phyloP scores from a whole-genome alignment of 2,329 filamentous ascomycete species.

The Cladophialophora exuberans region DNA sequence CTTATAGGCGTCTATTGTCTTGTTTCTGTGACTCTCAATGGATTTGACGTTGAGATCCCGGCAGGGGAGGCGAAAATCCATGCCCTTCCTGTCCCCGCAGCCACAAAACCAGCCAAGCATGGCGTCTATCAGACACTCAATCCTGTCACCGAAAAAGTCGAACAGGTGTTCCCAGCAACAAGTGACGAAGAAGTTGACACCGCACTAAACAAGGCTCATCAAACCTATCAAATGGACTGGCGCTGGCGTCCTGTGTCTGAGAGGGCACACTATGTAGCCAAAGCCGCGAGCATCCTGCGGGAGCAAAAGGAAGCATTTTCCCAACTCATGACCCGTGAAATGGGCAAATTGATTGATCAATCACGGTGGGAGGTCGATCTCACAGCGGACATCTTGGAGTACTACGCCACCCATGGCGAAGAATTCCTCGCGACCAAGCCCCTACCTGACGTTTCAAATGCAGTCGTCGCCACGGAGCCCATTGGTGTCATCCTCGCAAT shows the following conservation, averaged over 20 bases:
- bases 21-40: not conserved
- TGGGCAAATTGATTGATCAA: slow-evolving; percentile 2
- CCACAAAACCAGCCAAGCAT: not conserved
- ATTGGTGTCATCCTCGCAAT: slow-evolving; percentile 7
- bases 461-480: not conserved
- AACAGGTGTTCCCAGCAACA: slow-evolving; percentile 1
- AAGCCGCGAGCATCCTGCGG: slow-evolving; percentile 1
- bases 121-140: slow-evolving; percentile 7
- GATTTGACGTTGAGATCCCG: not conserved
- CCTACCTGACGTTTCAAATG: not conserved
- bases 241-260: not conserved
- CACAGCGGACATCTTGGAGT: slow-evolving; percentile 1
- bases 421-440: not conserved
- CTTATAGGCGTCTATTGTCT: not conserved
- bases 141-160: not conserved
- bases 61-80: no score
- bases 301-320: not conserved
- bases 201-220: slow-evolving; percentile 1
- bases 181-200: slow-evolving; percentile 1
- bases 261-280: not conserved
- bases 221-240: slow-evolving; percentile 8
- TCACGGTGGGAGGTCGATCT: not conserved
- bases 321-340: not conserved
- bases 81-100: not conserved
- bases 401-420: slow-evolving; percentile 5